Percentiles rank a stretch among this genome's conserved stretches.
Evolutionary conservation across 179 eudicot species (phyloP).

Genomic region (Amaranthus tricolor): DNA sequence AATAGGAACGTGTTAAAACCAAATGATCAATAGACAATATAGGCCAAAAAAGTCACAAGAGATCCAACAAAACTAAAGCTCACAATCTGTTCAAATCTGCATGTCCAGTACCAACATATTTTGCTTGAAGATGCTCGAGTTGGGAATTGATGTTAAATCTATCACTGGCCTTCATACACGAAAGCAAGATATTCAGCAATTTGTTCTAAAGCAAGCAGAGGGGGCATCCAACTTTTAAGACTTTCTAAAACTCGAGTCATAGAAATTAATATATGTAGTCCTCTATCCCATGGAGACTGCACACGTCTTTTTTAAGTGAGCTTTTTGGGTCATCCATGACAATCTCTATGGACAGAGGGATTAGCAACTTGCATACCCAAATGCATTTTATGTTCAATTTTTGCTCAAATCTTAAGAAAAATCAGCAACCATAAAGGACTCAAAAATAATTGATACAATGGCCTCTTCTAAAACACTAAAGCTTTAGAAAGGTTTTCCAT

Average conservation of each 20-base stretch:
- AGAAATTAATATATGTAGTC: too few relatives aligned
- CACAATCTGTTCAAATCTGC: conserved; percentile 89
- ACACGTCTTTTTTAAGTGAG: too few relatives aligned
- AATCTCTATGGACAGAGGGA: too few relatives aligned
- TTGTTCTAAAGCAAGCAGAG: not conserved
- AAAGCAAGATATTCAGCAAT: conserved; percentile 5
- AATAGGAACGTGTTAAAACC: conserved; percentile 7
- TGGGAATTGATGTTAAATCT: conserved; percentile 95
- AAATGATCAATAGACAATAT: not conserved
- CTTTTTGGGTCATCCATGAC: too few relatives aligned
- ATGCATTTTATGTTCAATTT: too few relatives aligned
- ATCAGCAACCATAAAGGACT: too few relatives aligned
- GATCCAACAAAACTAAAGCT: conserved; percentile 13
- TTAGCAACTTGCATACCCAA: too few relatives aligned
- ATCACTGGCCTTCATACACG: conserved; percentile 74
- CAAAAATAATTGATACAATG: too few relatives aligned
- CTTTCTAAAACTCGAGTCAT: not conserved
- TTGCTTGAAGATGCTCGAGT: conserved; percentile 96
- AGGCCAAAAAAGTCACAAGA: not conserved
- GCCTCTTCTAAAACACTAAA: too few relatives aligned
- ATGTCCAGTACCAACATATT: conserved; percentile 96
- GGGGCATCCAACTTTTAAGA: not conserved
- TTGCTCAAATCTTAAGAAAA: too few relatives aligned
- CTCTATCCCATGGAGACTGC: too few relatives aligned
- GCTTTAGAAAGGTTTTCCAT: too few relatives aligned